Conservation (phyloP, 2,329 filamentous ascomycete genomes). For the Fusarium tanahbumbuense region DNA sequence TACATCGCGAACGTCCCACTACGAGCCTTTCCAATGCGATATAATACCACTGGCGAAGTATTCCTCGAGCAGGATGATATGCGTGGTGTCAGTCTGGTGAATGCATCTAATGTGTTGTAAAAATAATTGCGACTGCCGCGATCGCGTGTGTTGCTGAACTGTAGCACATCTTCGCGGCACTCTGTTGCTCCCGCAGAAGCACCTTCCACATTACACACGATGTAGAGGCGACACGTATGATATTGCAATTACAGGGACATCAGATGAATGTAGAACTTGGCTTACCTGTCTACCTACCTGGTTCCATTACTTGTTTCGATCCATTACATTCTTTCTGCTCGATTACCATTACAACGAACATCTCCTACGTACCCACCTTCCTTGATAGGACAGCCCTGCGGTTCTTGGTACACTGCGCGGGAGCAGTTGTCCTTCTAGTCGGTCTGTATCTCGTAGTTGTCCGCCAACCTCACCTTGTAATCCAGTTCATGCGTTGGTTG, state of each 20-base stretch:
- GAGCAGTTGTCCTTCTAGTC: too few species aligned
- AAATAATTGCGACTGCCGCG: background rate
- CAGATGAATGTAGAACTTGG: background rate
- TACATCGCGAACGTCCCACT: background rate
- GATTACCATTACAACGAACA: too few species aligned
- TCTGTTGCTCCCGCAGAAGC: background rate
- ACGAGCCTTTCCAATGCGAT: background rate
- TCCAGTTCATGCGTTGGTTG: background rate
- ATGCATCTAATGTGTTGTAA: too few species aligned
- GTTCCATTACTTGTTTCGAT: too few species aligned
- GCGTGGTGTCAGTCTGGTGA: too few species aligned
- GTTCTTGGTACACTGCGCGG: too few species aligned
- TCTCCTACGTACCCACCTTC: too few species aligned
- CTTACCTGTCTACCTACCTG: background rate
- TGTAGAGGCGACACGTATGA: background rate
- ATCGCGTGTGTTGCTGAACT: background rate
- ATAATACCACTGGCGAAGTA: background rate
- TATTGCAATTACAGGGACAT: background rate
- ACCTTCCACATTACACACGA: background rate
- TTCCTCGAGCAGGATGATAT: accelerated
- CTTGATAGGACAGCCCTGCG: too few species aligned
- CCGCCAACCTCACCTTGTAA: background rate
- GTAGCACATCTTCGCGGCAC: too few species aligned
- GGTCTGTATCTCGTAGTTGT: background rate
- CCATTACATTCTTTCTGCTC: background rate